A percentile compares a stretch with the other conserved stretches of the same genome.
Evolutionary conservation across 1,284 basidiomycete species (phyloP).

Genomic region (Hymenochaete sp.): DNA sequence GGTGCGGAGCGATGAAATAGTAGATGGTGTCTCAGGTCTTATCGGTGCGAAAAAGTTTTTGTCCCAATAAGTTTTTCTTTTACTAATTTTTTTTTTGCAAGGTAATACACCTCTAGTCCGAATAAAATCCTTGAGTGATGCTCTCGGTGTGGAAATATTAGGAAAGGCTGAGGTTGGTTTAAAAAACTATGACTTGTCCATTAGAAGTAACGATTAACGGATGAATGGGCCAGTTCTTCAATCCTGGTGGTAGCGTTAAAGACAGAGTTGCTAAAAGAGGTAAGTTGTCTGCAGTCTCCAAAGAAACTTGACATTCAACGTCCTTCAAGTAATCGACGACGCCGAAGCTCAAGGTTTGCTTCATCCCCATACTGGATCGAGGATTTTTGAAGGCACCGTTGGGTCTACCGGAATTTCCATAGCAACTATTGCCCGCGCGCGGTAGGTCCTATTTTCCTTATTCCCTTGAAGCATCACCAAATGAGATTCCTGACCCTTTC

Average conservation of each 20-base stretch:
- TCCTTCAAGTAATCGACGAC: conserved; percentile 76
- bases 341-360: conserved; percentile 82
- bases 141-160: conserved; percentile 87
- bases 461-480: not conserved
- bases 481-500: conserved; percentile 5
- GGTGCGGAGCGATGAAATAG: conserved; percentile 64
- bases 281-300: conserved; percentile 26
- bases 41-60: conserved; percentile 50
- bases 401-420: conserved; percentile 97
- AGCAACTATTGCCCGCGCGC: conserved; percentile 84
- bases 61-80: not conserved
- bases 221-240: conserved; percentile 59
- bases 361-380: conserved; percentile 80
- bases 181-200: too few species aligned
- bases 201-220: conserved; percentile 2
- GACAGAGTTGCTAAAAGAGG: conserved; percentile 91
- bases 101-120: conserved; percentile 92
- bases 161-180: conserved; percentile 82
- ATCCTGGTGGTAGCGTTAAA: conserved; percentile 96
- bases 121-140: conserved; percentile 86
- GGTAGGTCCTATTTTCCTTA: conserved; percentile 36
- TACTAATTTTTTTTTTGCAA: conserved; percentile 26
- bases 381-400: conserved; percentile 96
- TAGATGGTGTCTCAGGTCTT: conserved; percentile 69
- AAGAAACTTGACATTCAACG: not conserved